phyloP scores from a whole-genome alignment of 2,329 filamentous ascomycete species.

The Clonostachys solani region DNA sequence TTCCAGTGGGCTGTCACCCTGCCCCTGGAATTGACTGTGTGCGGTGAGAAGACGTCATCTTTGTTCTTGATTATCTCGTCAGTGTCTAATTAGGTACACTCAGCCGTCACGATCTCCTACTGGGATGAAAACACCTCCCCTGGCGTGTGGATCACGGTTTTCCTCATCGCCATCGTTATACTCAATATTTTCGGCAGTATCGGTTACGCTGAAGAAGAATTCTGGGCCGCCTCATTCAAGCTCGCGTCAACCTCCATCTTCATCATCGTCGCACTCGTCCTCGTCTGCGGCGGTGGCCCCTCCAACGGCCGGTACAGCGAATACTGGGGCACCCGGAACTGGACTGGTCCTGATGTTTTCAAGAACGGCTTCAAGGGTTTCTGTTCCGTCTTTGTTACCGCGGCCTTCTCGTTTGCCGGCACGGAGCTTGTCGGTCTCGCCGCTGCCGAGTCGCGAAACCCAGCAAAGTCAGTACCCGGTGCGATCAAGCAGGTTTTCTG shows the following conservation, averaged over 20 bases:
- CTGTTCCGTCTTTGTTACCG: slow-evolving; percentile 68
- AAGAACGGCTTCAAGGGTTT: slow-evolving; percentile 72
- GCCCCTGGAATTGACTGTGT: slow-evolving; percentile 41
- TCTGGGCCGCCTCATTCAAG: slow-evolving; percentile 53
- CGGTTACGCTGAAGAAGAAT: slow-evolving; percentile 57
- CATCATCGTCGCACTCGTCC: slow-evolving; percentile 57
- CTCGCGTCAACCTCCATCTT: slow-evolving; percentile 55
- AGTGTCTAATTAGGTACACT: slow-evolving; percentile 3
- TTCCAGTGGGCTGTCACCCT: slow-evolving; percentile 39
- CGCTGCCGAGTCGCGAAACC: slow-evolving; percentile 67
- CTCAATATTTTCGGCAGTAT: slow-evolving; percentile 54
- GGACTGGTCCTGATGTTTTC: slow-evolving; percentile 53
- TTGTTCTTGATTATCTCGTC: slow-evolving; percentile 43
- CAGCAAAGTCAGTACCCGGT: slow-evolving; percentile 68
- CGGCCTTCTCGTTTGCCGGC: slow-evolving; percentile 69
- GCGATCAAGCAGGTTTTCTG: slow-evolving; percentile 77
- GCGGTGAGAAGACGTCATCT: slow-evolving; percentile 19
- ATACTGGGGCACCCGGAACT: slow-evolving; percentile 41
- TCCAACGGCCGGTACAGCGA: slow-evolving; percentile 21
- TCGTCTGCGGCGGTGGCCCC: slow-evolving; percentile 58
- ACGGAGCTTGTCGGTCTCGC: slow-evolving; percentile 71
- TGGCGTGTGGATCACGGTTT: slow-evolving; percentile 53
- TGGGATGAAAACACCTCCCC: slow-evolving; percentile 39
- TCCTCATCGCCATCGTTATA: slow-evolving; percentile 44
- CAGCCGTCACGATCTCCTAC: slow-evolving; percentile 46